Base-by-base conservation (phyloP, 805 yeast genomes). In the Danielia oregonensis region DNA sequence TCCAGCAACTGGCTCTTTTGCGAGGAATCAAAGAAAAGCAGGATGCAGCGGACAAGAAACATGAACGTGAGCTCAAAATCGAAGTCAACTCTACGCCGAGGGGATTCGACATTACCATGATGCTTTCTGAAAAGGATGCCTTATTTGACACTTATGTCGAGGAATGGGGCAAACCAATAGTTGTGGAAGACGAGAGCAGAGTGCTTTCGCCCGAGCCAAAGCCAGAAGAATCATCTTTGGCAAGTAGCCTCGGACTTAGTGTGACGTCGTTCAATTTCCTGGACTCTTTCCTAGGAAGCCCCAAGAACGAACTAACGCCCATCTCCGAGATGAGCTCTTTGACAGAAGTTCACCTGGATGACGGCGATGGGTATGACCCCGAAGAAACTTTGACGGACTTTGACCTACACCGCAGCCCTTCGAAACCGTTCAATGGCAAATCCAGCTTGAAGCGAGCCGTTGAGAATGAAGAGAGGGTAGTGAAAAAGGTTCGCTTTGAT, bases 401-500 rank as follows among this genome's bases (percentile, higher is more conserved):
- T 9, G 23, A 18, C 14, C n/a, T 15, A 7, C 22, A 12, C 10
- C 24, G 15, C 22, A 23, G 27, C 11, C 15, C 15, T 11, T 5
- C 28, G 11, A 26, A 15, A 11, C 17, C 17, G 10, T 15, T 30
- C 8, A 34, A 31, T 27, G 44, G 40, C 6, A 40, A 50, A 32
- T 52, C 59, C 11, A 55, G 50, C 38, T 36, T 59, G 33, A 59
- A 58, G 40, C 45, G 63, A 15, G 30, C 44, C 10, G 33, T 24
- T 14, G 38, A 36, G 5, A 46, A 36, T 4, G 50, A 46, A 12
- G 39, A 36, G 24, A 33, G 38, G 29, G 40, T 40, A 9, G 46
- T 44, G 6, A 63, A 65, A 43, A 46, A 59, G 26, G 70, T 65
- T 1, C 47, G 70, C 29, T 65, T 63, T 36, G 59, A 48, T 17